Evolutionary conservation across 352 stramenopile genomes (phyloP).

Genomic region (Globisporangium nodosum): DNA sequence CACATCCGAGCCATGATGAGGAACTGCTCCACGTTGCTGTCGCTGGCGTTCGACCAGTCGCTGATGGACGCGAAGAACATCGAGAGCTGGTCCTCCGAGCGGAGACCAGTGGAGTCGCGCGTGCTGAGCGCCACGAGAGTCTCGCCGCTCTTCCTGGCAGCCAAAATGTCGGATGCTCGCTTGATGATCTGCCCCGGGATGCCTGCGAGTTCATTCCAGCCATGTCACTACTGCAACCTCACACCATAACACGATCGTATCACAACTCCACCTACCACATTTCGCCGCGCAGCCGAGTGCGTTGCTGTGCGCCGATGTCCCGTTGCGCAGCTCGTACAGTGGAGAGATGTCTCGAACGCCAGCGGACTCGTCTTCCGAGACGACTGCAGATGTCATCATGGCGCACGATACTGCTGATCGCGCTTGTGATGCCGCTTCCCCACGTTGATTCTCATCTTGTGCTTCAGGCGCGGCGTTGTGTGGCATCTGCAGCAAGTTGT

Average conservation of each 20-base stretch:
- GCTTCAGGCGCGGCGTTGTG: not conserved
- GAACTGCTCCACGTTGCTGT: slow-evolving; percentile 43
- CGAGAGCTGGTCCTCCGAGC: slow-evolving; percentile 35
- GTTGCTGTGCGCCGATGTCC: slow-evolving; percentile 67
- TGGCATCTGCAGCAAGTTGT: slow-evolving; percentile 23
- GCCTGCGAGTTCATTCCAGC: slow-evolving; percentile 19
- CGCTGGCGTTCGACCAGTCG: slow-evolving; percentile 38
- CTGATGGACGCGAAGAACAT: slow-evolving; percentile 44
- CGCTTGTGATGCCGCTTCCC: not conserved
- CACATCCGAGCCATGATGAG: slow-evolving; percentile 44
- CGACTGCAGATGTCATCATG: slow-evolving; percentile 45
- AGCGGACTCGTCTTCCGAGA: slow-evolving; percentile 11
- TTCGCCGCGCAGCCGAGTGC: slow-evolving; percentile 58
- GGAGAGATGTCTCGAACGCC: slow-evolving; percentile 22
- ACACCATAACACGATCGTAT: not conserved
- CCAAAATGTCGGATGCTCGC: slow-evolving; percentile 41
- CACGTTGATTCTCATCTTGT: not conserved
- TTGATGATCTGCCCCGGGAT: slow-evolving; percentile 34
- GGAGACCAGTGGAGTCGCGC: slow-evolving; percentile 20
- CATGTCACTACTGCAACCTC: not conserved
- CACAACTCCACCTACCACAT: slow-evolving; percentile 32
- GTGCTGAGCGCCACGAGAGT: slow-evolving; percentile 19
- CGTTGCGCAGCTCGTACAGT: slow-evolving; percentile 55
- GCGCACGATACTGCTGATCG: slow-evolving; percentile 29
- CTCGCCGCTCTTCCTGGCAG: slow-evolving; percentile 21